These are phyloP conservation scores for Vitis hybrid DNA, from an alignment of 177 flowering plant genomes.

Conservation along the genomic window DNA sequence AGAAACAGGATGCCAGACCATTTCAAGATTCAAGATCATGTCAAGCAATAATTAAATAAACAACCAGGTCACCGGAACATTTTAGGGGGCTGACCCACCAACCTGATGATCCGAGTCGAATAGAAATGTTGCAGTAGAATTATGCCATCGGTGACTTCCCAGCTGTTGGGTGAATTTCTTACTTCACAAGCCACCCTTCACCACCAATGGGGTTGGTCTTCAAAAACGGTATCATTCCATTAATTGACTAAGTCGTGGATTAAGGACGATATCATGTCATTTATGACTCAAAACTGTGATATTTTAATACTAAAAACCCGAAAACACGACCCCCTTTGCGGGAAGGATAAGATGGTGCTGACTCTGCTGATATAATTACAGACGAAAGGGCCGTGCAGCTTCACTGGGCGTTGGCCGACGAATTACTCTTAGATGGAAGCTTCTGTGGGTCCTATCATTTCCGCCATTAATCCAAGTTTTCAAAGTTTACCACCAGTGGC, in stretches of 20 bases:
- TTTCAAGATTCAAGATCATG: too few relatives aligned
- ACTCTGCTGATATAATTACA: neutral
- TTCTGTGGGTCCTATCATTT: slow-evolving; percentile 6
- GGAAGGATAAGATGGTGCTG: slow-evolving; percentile 4
- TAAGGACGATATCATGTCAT: slow-evolving; percentile 10
- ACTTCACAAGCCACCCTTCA: neutral
- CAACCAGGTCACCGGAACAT: too few relatives aligned
- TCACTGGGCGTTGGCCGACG: neutral
- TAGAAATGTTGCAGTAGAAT: too few relatives aligned
- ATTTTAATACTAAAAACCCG: slow-evolving; percentile 11
- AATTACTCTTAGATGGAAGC: slow-evolving; percentile 8
- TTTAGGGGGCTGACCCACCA: too few relatives aligned
- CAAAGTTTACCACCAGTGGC: neutral
- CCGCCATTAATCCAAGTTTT: neutral
- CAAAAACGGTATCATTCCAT: slow-evolving; percentile 12
- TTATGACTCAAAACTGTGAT: slow-evolving; percentile 4
- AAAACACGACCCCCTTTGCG: slow-evolving; percentile 14
- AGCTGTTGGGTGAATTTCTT: neutral
- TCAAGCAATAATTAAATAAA: too few relatives aligned
- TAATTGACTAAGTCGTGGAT: slow-evolving; percentile 11
- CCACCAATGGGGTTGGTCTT: neutral
- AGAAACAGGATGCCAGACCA: too few relatives aligned
- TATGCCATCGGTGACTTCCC: too few relatives aligned
- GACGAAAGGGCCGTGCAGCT: neutral
- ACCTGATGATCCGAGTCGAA: too few relatives aligned